phyloP scores from a whole-genome alignment of 1,139 yeast species.

The Kodamaea fungicola region DNA sequence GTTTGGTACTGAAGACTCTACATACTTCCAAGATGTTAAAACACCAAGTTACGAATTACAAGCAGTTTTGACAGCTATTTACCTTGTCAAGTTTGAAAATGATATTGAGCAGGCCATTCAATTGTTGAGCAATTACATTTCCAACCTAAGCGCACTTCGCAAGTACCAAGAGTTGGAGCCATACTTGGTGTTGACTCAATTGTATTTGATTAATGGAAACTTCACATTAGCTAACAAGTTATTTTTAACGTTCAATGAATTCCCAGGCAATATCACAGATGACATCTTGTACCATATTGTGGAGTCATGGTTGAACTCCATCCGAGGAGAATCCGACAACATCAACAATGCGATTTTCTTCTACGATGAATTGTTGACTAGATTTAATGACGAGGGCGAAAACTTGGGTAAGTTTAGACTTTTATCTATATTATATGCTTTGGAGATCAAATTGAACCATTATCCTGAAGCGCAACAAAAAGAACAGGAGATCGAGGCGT shows the following conservation, averaged over 20 bases:
- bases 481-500: conserved; percentile 37
- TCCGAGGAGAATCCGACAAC: conserved; percentile 53
- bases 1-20: conserved; percentile 33
- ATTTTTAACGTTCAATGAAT: conserved; percentile 31
- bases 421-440: conserved; percentile 37
- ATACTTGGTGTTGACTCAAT: conserved; percentile 41
- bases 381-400: conserved; percentile 37
- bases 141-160: conserved; percentile 10
- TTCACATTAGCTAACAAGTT: conserved; percentile 34
- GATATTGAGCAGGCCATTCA: conserved; percentile 40
- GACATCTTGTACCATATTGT: conserved; percentile 63
- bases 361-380: conserved; percentile 65
- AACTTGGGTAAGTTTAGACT: conserved; percentile 38
- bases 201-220: conserved; percentile 39
- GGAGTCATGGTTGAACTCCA: conserved; percentile 61
- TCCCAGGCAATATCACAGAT: conserved; percentile 52
- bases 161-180: conserved; percentile 40
- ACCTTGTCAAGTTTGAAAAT: conserved; percentile 37
- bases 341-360: conserved; percentile 65
- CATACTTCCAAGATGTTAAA: conserved; percentile 34
- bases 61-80: conserved; percentile 42
- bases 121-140: conserved; percentile 21
- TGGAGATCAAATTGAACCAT: conserved; percentile 45
- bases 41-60: conserved; percentile 30
- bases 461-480: conserved; percentile 47